Base-by-base conservation (phyloP, 2,329 filamentous ascomycete genomes). In the Coniochaeta prunicola region DNA sequence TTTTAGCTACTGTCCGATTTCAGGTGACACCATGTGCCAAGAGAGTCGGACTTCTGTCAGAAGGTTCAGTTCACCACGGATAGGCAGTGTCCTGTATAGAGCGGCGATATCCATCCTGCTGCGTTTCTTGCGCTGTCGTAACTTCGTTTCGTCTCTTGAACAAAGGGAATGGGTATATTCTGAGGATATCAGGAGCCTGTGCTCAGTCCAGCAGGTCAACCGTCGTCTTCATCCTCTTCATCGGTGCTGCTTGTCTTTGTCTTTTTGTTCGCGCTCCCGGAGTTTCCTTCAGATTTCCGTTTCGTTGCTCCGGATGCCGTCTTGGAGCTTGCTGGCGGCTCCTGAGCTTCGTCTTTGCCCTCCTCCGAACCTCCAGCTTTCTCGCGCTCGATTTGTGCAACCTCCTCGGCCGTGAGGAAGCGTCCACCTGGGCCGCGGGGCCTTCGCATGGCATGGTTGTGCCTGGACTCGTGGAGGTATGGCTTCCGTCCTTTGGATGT, bases 391-490 rank as follows among this genome's bases (percentile, higher is more conserved):
- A 96, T 92, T 56, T 89, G 88, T 6, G 92, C 91, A 4, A 97
- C 92, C 72, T 99, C 94, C 59, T 97, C 94, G 1, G 94, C 93
- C 0, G 94, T 99, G 72, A 99, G 77, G 80, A 99, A 99, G 26
- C 94, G 88, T 24, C 94, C 94, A 57, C 94, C 94, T 0, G 94
- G 94, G 17, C 94, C 94, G 70, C 94, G 86, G 30, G 94, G 94
- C 67, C 94, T 82, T 59, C 94, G 87, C 94, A 99, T 99, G 10
- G 94, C 94, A 73, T 99, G 94, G 70, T 97, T 97, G 73, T 99
- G 94, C 69, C 94, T 84, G 28, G 93, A 97, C 71, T 99, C 94
- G 75, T 99, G 94, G 33, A 99, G 81, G 69, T 99, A 99, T 3
- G 94, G 94, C 76, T 97, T 97, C 36, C 94, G 86, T 28, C 93